A percentile compares a stretch with the other conserved stretches of the same genome.
Conservation (phyloP, 176 grass and related monocot species). For the Carex kokanica region DNA sequence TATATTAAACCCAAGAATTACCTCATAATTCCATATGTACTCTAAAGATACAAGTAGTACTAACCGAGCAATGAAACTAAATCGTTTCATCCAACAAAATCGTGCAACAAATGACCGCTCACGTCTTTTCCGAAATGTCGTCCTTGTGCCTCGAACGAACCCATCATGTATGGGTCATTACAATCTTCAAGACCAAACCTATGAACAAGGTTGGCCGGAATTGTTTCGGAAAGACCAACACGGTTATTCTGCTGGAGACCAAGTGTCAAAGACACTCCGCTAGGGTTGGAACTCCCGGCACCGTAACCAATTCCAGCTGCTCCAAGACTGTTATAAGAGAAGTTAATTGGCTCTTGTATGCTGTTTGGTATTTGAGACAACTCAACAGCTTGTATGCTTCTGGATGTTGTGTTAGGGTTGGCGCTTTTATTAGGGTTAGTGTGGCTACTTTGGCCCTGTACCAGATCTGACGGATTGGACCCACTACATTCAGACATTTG, state of each 20-base stretch:
- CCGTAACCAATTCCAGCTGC: neutral
- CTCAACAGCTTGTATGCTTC: conserved; percentile 43
- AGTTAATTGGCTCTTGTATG: conserved; percentile 50
- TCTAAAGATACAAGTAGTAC: conserved; percentile 43
- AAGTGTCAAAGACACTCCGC: conserved; percentile 78
- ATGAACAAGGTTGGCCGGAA: conserved; percentile 62
- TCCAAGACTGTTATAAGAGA: conserved; percentile 36
- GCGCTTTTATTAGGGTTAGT: conserved; percentile 38
- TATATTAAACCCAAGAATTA: conserved; percentile 36
- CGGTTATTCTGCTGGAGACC: conserved; percentile 86
- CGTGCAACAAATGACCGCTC: conserved; percentile 70
- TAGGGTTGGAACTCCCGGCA: neutral
- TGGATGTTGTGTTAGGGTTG: conserved; percentile 27
- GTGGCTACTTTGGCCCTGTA: conserved; percentile 45
- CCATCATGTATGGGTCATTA: conserved; percentile 56
- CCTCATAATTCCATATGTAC: conserved; percentile 46
- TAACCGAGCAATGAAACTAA: conserved; percentile 36
- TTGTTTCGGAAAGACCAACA: conserved; percentile 47
- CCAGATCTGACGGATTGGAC: conserved; percentile 37
- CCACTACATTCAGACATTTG: conserved; percentile 39
- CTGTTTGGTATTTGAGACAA: conserved; percentile 49
- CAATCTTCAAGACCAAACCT: conserved; percentile 84
- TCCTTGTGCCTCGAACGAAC: conserved; percentile 58
- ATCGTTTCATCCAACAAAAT: conserved; percentile 71
- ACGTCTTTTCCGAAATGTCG: conserved; percentile 83